Base-by-base conservation (phyloP, 2,329 filamentous ascomycete genomes). In the Nectriaceae sp. region DNA sequence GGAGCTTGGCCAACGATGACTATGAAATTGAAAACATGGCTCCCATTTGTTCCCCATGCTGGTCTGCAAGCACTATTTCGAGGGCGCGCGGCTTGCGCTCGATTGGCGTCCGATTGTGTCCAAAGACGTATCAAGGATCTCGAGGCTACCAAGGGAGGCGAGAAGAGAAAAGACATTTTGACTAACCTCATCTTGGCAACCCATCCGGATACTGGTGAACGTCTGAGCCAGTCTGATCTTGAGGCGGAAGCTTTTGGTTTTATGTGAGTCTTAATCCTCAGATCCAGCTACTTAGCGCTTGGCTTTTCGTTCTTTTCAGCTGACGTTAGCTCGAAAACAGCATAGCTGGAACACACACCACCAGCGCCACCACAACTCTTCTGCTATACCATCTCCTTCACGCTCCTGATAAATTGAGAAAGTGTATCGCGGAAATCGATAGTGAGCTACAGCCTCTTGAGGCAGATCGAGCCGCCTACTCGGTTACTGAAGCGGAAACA, bases 231-330 rank as follows among this genome's bases (percentile, higher is more conserved):
- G 22, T 18, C 38, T 8, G 50, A 53, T 39, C 21, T 53, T 16
- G 47, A 53, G 19, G 50, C 50, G 11, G 51, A 53, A 18, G 47
- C 51, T 13, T 53, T 51, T 39, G 51, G 51, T 3, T 53, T 53
- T 15, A 51, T 53, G 51, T 51, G 21, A 48, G 51, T 42, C n/a
- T 11, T 11, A 4, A 11, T 3, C 26, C 26, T 31, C n/a, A n/a
- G n/a, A n/a, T n/a, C n/a, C n/a, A n/a, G n/a, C n/a, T n/a, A n/a
- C n/a, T n/a, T n/a, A n/a, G n/a, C n/a, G n/a, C n/a, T n/a, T n/a
- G n/a, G n/a, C n/a, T n/a, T n/a, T n/a, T n/a, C n/a, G n/a, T n/a
- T n/a, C n/a, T n/a, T n/a, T n/a, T n/a, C n/a, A n/a, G n/a, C n/a
- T n/a, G n/a, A n/a, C n/a, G n/a, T n/a, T n/a, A n/a, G n/a, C n/a